Evolutionary conservation across 2,329 filamentous ascomycete genomes (phyloP).

Genomic region (Colletotrichum sidae): DNA sequence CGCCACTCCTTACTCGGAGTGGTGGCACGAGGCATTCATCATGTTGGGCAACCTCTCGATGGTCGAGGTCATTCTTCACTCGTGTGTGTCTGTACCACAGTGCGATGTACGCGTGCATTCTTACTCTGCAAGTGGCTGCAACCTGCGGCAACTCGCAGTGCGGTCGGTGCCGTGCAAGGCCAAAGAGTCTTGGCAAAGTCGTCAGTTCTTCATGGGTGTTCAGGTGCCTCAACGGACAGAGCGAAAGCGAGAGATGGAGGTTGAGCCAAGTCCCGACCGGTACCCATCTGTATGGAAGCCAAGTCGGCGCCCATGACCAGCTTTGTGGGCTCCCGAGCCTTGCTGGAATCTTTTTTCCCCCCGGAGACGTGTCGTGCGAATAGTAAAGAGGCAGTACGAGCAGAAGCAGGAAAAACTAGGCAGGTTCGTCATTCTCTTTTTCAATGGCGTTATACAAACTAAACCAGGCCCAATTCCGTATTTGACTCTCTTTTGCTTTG

Average conservation of each 20-base stretch:
- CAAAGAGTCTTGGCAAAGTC: constrained; percentile 22
- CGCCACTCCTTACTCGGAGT: constrained; percentile 27
- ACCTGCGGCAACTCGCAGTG: neutral
- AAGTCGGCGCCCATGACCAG: constrained; percentile 14
- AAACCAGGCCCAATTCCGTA: neutral
- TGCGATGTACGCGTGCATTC: neutral
- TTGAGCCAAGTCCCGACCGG: constrained; percentile 12
- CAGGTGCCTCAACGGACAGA: too few species aligned
- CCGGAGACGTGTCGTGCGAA: neutral
- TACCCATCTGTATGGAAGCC: constrained; percentile 11
- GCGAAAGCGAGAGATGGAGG: neutral
- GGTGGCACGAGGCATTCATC: neutral
- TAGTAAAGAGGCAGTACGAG: constrained; percentile 15
- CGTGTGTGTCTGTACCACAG: neutral
- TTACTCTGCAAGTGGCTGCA: too few species aligned
- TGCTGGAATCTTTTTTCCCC: neutral
- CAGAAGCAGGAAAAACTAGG: neutral
- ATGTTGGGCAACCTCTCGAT: too few species aligned
- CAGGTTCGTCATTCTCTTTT: constrained; percentile 18
- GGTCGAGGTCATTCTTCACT: too few species aligned
- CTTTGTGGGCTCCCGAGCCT: constrained; percentile 3
- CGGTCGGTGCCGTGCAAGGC: constrained; percentile 11
- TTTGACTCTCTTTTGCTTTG: neutral
- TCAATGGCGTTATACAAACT: constrained; percentile 28
- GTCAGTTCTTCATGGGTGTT: neutral